A percentile compares a stretch with the other conserved stretches of the same genome.
phyloP scores from a whole-genome alignment of 345 rosid genomes.

The Schrenkiella parvula region DNA sequence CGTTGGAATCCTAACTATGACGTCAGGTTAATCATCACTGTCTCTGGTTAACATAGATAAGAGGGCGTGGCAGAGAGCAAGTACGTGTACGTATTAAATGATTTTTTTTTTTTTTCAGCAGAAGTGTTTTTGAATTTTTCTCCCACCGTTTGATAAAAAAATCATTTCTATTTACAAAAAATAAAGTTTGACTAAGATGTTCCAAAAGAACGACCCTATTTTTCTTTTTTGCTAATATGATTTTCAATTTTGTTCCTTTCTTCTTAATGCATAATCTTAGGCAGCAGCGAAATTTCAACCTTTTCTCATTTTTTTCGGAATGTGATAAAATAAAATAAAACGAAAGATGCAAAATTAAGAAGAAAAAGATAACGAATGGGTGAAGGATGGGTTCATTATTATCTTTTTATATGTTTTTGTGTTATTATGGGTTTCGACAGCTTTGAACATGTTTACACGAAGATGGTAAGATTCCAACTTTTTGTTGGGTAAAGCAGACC shows the following conservation, averaged over 20 bases:
- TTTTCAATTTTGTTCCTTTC: background rate
- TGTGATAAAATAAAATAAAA: background rate
- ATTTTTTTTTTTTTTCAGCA: background rate
- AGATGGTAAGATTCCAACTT: constrained; percentile 7
- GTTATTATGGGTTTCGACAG: background rate
- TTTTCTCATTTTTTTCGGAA: background rate
- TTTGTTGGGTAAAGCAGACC: background rate
- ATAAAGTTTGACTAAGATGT: background rate
- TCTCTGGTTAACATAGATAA: background rate
- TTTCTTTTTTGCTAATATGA: background rate
- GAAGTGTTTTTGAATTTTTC: background rate
- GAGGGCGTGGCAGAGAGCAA: constrained; percentile 3
- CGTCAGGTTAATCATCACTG: constrained; percentile 11
- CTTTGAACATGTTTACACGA: constrained; percentile 19
- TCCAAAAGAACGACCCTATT: background rate
- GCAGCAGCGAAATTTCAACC: background rate
- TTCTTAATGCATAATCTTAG: background rate
- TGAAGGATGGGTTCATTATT: background rate
- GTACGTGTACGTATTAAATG: background rate
- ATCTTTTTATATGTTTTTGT: background rate
- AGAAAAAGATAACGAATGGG: background rate
- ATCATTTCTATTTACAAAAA: background rate
- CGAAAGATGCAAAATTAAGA: background rate
- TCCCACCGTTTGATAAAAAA: background rate
- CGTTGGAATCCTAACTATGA: background rate